Conservation (phyloP, 331 rosid genomes). For the Phaseolus coccineus region DNA sequence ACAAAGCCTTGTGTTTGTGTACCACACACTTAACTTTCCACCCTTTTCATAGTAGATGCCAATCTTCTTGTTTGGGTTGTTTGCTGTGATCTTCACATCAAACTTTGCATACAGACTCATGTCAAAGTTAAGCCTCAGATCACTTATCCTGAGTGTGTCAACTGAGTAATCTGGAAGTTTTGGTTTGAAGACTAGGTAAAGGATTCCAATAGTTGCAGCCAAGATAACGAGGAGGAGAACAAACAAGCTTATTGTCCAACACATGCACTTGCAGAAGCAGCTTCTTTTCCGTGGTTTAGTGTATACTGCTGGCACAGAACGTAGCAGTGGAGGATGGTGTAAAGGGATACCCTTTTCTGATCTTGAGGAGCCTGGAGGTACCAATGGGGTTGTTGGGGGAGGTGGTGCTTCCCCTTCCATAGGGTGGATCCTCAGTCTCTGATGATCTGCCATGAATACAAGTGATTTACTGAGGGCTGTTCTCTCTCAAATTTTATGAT, state of each 20-base stretch:
- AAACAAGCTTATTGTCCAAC: conserved; percentile 64
- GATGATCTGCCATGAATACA: conserved; percentile 62
- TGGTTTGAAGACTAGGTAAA: conserved; percentile 78
- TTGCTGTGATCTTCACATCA: conserved; percentile 75
- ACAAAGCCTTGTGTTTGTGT: conserved; percentile 68
- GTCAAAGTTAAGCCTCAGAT: conserved; percentile 70
- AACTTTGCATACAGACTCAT: conserved; percentile 76
- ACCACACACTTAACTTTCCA: conserved; percentile 78
- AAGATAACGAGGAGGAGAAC: conserved; percentile 54
- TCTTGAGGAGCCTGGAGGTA: conserved; percentile 44
- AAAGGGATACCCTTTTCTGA: conserved; percentile 52
- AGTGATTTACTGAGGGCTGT: conserved; percentile 16
- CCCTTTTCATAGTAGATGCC: conserved; percentile 81
- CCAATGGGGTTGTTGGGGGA: conserved; percentile 45
- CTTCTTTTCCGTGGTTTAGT: conserved; percentile 47
- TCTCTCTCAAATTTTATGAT: conserved; percentile 22
- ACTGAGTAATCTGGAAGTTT: conserved; percentile 84
- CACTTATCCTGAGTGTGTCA: conserved; percentile 64
- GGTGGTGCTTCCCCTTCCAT: conserved; percentile 49
- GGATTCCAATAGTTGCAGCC: conserved; percentile 67
- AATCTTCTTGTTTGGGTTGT: conserved; percentile 82
- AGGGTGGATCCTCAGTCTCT: conserved; percentile 73
- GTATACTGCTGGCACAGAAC: conserved; percentile 25
- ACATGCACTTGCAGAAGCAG: conserved; percentile 66
- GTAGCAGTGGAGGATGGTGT: conserved; percentile 39